Percentiles rank a stretch among this genome's conserved stretches.
These are phyloP conservation scores for Graphilbum sp. DNA, from an alignment of 2,329 filamentous ascomycete genomes.

Conservation along the genomic window DNA sequence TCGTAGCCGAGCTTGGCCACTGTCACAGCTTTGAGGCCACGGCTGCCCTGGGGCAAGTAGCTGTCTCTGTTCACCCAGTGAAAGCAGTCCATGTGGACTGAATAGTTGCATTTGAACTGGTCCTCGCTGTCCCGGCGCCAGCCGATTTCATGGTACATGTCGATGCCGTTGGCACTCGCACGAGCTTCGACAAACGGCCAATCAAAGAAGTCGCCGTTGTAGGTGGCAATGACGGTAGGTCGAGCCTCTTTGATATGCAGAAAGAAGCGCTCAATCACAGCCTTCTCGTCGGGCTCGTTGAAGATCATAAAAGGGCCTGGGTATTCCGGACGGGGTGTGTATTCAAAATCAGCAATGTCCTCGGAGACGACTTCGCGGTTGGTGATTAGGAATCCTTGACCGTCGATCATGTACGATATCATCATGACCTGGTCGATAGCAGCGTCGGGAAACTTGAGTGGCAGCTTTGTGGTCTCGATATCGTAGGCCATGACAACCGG, in stretches of 20 bases:
- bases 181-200: constrained; percentile 96
- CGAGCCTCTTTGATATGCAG: constrained; percentile 86
- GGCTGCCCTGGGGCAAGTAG: constrained; percentile 91
- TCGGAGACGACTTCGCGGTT: constrained; percentile 96
- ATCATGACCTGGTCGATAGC: constrained; percentile 97
- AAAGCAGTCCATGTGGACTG: constrained; percentile 97
- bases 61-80: constrained; percentile 98
- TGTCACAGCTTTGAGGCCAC: constrained; percentile 92
- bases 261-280: constrained; percentile 80
- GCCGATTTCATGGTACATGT: constrained; percentile 98
- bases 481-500: constrained; percentile 98
- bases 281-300: constrained; percentile 90
- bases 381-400: constrained; percentile 92
- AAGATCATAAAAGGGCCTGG: constrained; percentile 93
- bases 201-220: constrained; percentile 99
- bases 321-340: constrained; percentile 94
- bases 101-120: constrained; percentile 90
- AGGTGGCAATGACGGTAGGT: constrained; percentile 96
- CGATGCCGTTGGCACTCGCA: constrained; percentile 85
- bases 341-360: constrained; percentile 95
- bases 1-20: constrained; percentile 97
- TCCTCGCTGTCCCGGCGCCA: constrained; percentile 93
- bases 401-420: constrained; percentile 99
- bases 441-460: constrained; percentile 91
- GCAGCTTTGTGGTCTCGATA: constrained; percentile 93